Evolutionary conservation across 495 filamentous ascomycete genomes (phyloP).

Genomic region (Cenococcum geophilum): DNA sequence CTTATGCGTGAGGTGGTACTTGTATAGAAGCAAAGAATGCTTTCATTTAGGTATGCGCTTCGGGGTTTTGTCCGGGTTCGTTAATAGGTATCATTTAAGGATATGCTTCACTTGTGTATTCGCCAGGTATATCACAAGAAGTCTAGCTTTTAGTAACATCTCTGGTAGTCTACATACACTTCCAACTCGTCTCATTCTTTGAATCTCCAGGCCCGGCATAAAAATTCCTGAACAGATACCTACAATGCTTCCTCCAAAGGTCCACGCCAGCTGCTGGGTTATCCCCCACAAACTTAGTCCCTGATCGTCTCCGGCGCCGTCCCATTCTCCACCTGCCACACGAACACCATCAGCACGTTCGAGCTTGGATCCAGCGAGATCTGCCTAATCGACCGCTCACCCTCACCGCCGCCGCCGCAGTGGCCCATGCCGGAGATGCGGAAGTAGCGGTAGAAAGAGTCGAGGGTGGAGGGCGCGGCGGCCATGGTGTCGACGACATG

Average conservation of each 20-base stretch:
- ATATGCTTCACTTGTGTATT: too few species aligned
- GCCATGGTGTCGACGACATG: slow-evolving; percentile 45
- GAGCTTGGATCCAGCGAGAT: slow-evolving; percentile 14
- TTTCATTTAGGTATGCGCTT: too few species aligned
- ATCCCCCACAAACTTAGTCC: slow-evolving; percentile 22
- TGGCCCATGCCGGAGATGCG: slow-evolving; percentile 53
- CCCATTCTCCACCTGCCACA: slow-evolving; percentile 56
- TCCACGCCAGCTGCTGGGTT: slow-evolving; percentile 12
- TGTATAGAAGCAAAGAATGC: too few species aligned
- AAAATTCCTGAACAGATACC: slow-evolving; percentile 20
- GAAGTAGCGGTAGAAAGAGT: slow-evolving; percentile 58
- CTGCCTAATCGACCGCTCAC: slow-evolving; percentile 52
- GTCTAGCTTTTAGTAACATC: too few species aligned
- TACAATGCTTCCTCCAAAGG: slow-evolving; percentile 20
- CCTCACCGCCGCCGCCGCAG: slow-evolving; percentile 42
- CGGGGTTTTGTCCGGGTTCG: too few species aligned
- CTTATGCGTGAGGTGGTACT: too few species aligned
- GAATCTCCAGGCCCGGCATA: slow-evolving; percentile 42
- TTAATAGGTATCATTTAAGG: too few species aligned
- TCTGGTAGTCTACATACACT: slow-evolving; percentile 32
- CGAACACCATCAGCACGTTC: slow-evolving; percentile 44
- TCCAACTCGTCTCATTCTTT: slow-evolving; percentile 26
- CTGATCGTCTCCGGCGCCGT: slow-evolving; percentile 44
- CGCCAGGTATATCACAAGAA: too few species aligned
- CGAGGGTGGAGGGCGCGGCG: slow-evolving; percentile 40